These are phyloP conservation scores for Yamadazyma olivae DNA, from an alignment of 805 yeast genomes.

Conservation along the genomic window DNA sequence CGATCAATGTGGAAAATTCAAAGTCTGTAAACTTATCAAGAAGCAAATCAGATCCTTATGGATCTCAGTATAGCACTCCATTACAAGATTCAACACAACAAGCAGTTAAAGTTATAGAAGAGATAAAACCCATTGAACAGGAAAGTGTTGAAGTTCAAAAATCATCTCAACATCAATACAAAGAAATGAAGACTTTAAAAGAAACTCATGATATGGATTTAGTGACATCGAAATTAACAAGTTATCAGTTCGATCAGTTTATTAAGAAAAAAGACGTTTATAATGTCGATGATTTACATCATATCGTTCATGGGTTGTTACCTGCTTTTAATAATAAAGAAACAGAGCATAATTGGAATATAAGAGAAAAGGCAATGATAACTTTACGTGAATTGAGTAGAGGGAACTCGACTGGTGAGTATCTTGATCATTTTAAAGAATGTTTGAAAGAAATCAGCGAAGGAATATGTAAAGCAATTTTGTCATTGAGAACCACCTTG, in stretches of 20 bases:
- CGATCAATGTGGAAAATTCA: neutral
- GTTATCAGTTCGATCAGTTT: constrained; percentile 39
- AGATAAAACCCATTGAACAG: neutral
- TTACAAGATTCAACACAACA: neutral
- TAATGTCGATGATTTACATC: constrained; percentile 17
- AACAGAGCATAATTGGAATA: constrained; percentile 83
- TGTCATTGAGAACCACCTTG: constrained; percentile 81
- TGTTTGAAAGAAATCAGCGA: constrained; percentile 36
- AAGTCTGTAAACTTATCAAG: neutral
- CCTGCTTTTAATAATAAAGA: constrained; percentile 66
- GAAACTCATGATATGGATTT: neutral
- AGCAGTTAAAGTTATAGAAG: neutral
- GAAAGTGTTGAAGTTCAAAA: neutral
- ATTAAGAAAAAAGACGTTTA: constrained; percentile 28
- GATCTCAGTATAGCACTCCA: no score
- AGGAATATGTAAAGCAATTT: constrained; percentile 60
- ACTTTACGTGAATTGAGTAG: constrained; percentile 58
- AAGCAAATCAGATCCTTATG: neutral
- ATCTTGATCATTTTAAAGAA: constrained; percentile 34
- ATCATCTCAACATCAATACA: no score
- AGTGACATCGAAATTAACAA: constrained; percentile 11
- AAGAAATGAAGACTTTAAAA: no score
- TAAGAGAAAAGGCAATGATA: constrained; percentile 60
- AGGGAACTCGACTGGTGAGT: constrained; percentile 45
- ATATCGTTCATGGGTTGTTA: constrained; percentile 9